Evolutionary conservation across 305 asterid genomes (phyloP).

Genomic region (Striga hermonthica): DNA sequence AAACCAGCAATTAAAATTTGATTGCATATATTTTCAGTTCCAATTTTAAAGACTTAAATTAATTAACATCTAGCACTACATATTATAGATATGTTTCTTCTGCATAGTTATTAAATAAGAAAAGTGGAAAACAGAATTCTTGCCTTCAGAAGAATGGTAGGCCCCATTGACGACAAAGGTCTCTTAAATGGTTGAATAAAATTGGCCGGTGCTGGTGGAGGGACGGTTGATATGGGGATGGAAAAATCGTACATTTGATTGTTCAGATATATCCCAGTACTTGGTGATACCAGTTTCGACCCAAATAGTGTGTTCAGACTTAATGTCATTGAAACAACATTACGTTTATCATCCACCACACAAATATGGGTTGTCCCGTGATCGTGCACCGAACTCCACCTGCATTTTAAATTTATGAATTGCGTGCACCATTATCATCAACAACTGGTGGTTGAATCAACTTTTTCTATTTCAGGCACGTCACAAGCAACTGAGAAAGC

Average conservation of each 20-base stretch:
- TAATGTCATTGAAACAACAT: slow-evolving; percentile 42
- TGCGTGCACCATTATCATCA: too few species aligned
- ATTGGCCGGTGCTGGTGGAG: slow-evolving; percentile 49
- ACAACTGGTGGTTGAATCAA: too few species aligned
- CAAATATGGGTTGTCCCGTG: slow-evolving; percentile 25
- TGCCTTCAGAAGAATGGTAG: background rate
- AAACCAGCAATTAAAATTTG: too few species aligned
- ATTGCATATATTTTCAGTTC: too few species aligned
- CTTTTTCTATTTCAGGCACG: background rate
- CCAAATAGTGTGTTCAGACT: slow-evolving; percentile 43
- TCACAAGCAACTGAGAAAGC: background rate
- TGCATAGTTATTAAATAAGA: too few species aligned
- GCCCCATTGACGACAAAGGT: background rate
- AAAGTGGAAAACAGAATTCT: background rate
- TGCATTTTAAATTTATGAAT: slow-evolving; percentile 5
- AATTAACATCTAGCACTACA: too few species aligned
- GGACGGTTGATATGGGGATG: slow-evolving; percentile 1
- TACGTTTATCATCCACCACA: slow-evolving; percentile 40
- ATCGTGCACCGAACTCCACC: slow-evolving; percentile 25
- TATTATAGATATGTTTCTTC: too few species aligned
- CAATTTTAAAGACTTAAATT: too few species aligned
- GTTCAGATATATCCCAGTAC: slow-evolving; percentile 50
- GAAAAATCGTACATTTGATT: slow-evolving; percentile 51
- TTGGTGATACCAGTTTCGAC: slow-evolving; percentile 36
- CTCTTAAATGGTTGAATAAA: slow-evolving; percentile 45